Base-by-base conservation (phyloP, 2,329 filamentous ascomycete genomes). In the Microdochium nivale region DNA sequence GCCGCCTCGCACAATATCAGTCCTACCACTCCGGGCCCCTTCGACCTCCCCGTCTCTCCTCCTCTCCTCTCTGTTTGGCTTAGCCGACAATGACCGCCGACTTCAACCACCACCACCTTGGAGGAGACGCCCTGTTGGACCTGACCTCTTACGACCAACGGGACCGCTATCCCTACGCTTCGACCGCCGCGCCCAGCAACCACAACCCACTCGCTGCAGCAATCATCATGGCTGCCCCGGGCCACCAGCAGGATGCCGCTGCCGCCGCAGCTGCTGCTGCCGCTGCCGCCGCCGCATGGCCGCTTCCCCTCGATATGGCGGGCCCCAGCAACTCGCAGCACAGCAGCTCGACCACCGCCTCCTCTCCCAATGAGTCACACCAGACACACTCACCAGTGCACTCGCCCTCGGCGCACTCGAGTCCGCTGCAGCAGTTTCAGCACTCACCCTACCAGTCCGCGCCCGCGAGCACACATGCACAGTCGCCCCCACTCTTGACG, bases 51-150 rank as follows among this genome's bases (percentile, higher is more conserved):
- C 58, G 61, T 58, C 53, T 63, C 53, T 58, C 58, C 59, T 63
- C 60, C 60, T 65, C 60, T 61, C 60, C 61, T 63, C 65, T 57
- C 63, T 58, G 55, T 62, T 60, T 59, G 58, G 58, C 59, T 57
- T 61, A 56, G 59, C 63, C 61, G 56, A 77, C 65, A 66, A 78
- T 78, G 81, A 77, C 75, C 70, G 77, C 79, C 73, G 78, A 83
- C 65, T 84, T 80, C 72, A 77, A 77, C 68, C 64, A 71, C 65
- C 72, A 77, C 68, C 64, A 71, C 65, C 72, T 73, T 65, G 74
- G 73, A 68, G 76, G 74, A 68, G 79, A 84, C 67, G 78, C 74
- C 65, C 75, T 84, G 64, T 65, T 84, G 64, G 80, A 84, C 64
- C 72, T 84, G 64, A 76, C 73, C 58, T 67, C 70, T 60, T 84